Conservation (phyloP, 1,284 basidiomycete species). For the Marasmius fiardii region DNA sequence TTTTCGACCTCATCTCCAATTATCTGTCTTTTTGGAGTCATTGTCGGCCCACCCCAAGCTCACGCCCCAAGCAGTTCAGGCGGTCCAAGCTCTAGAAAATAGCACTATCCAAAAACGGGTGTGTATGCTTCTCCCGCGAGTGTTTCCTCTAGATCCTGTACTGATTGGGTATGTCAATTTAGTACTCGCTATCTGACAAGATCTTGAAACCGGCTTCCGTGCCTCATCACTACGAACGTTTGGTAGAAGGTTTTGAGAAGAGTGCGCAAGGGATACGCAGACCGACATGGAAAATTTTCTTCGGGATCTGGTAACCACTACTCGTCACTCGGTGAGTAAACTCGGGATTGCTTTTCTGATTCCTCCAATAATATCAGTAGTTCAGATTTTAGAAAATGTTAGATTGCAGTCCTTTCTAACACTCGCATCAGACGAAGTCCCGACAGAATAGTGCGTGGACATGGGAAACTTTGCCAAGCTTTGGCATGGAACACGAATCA, state of each 20-base stretch:
- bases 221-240: slow-evolving; percentile 66
- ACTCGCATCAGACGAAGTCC: too few species aligned
- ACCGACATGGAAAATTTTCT: slow-evolving; percentile 80
- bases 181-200: slow-evolving; percentile 65
- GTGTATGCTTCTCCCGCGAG: slow-evolving; percentile 40
- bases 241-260: slow-evolving; percentile 69
- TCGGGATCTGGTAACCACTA: slow-evolving; percentile 60
- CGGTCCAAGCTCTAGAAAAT: slow-evolving; percentile 49
- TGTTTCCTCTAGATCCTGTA: slow-evolving; percentile 12
- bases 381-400: too few species aligned
- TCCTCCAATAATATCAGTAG: too few species aligned
- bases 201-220: slow-evolving; percentile 64
- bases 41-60: slow-evolving; percentile 66
- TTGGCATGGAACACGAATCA: too few species aligned
- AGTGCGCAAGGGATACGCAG: slow-evolving; percentile 69
- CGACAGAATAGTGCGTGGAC: too few species aligned
- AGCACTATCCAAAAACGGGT: slow-evolving; percentile 49
- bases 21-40: slow-evolving; percentile 59
- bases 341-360: too few species aligned
- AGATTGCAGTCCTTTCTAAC: too few species aligned
- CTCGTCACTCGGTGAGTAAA: background rate
- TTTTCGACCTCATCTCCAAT: slow-evolving; percentile 70
- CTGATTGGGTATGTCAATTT: slow-evolving; percentile 16
- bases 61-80: slow-evolving; percentile 52
- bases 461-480: too few species aligned